Evolutionary conservation across 345 rosid species (phyloP).

Genomic region (Gossypium bickii): DNA sequence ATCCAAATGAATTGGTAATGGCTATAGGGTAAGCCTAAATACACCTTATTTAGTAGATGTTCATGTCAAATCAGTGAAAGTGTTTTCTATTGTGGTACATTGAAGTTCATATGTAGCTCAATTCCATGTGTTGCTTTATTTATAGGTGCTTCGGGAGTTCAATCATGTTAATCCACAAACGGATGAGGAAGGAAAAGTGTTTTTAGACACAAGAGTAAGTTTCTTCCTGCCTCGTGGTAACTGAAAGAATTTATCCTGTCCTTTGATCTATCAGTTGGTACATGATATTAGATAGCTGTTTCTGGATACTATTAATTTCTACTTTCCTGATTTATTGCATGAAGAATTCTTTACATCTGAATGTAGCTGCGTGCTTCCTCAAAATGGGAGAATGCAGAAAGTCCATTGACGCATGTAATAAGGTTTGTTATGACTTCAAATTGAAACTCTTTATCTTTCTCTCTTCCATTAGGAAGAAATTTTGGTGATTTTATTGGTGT

Average conservation of each 20-base stretch:
- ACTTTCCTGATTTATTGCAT: slow-evolving; percentile 13
- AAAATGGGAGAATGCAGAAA: slow-evolving; percentile 87
- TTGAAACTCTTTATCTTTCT: neutral
- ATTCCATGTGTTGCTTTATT: slow-evolving; percentile 10
- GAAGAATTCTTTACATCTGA: slow-evolving; percentile 76
- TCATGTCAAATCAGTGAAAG: neutral
- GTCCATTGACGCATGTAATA: slow-evolving; percentile 79
- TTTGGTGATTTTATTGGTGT: neutral
- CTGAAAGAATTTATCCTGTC: neutral
- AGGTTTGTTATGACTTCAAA: slow-evolving; percentile 42
- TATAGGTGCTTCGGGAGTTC: slow-evolving; percentile 88
- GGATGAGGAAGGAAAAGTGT: slow-evolving; percentile 86
- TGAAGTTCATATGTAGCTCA: neutral
- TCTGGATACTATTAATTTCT: neutral
- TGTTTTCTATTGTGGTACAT: neutral
- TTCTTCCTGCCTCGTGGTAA: neutral
- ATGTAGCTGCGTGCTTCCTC: slow-evolving; percentile 87
- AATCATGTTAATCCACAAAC: slow-evolving; percentile 98
- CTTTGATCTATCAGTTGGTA: slow-evolving; percentile 6
- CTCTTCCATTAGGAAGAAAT: neutral
- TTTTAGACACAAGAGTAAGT: slow-evolving; percentile 67
- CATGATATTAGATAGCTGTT: slow-evolving; percentile 3
- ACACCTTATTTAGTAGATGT: neutral
- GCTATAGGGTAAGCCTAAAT: neutral
- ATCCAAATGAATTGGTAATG: neutral